Conservation (phyloP, 1,139 yeast genomes). For the Hyphopichia burtonii region DNA sequence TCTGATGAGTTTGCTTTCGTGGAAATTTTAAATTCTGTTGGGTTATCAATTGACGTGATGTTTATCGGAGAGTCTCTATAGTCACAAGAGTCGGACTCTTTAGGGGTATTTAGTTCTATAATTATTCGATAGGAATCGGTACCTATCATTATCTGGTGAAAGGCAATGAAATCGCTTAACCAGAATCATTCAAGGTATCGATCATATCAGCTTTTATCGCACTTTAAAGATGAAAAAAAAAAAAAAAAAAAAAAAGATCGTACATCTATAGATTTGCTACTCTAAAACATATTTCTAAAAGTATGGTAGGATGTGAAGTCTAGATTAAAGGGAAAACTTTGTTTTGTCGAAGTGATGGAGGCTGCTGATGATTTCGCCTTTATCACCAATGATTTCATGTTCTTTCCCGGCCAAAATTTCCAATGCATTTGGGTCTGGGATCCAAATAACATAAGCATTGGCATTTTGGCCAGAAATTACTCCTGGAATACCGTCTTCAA, state of each 20-base stretch:
- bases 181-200: not conserved
- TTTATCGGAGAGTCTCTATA: slow-evolving; percentile 34
- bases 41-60: slow-evolving; percentile 28
- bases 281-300: too few relatives aligned
- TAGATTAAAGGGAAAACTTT: slow-evolving; percentile 35
- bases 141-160: slow-evolving; percentile 33
- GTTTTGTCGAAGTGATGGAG: slow-evolving; percentile 54
- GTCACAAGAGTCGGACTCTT: slow-evolving; percentile 16
- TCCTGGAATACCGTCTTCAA: slow-evolving; percentile 95
- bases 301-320: too few relatives aligned
- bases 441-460: slow-evolving; percentile 87
- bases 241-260: too few relatives aligned
- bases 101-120: slow-evolving; percentile 22
- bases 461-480: slow-evolving; percentile 78
- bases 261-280: too few relatives aligned
- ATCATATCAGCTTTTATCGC: not conserved
- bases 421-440: slow-evolving; percentile 77
- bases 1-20: not conserved
- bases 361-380: slow-evolving; percentile 57
- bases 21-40: slow-evolving; percentile 2
- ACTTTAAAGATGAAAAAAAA: too few relatives aligned
- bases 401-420: slow-evolving; percentile 47
- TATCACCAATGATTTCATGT: slow-evolving; percentile 45
- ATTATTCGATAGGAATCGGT: slow-evolving; percentile 42
- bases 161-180: not conserved